Base-by-base conservation (phyloP, 805 yeast species). In the Candida tibetensis region DNA sequence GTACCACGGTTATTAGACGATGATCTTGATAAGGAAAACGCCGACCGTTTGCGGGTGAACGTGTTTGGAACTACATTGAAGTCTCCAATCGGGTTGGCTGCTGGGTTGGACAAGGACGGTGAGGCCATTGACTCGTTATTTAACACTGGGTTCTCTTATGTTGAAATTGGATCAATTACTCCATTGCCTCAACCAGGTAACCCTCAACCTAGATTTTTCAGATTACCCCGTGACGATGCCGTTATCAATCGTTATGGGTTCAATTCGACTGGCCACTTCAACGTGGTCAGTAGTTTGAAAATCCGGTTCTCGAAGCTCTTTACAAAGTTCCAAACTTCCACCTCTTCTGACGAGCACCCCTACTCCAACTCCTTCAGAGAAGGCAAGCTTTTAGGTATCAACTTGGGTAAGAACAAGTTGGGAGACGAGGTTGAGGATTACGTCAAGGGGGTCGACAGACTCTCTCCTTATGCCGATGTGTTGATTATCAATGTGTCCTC, bases 241-340 rank as follows among this genome's bases (percentile, higher is more conserved):
- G 95, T 91, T 29, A 87, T 90, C 50, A 91, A 91, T 66, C 74
- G 98, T 45, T 91, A 90, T 57, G 98, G 98, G 2, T 90, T 91
- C 73, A 91, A 91, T 57, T 89, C 97, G 3, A 74, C 77, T 33
- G 98, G 98, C 30, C 96, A 89, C 57, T 76, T 78, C 47, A 74
- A 65, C 23, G 95, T 90, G 17, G 64, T 81, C 37, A 78, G 79
- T 2, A 73, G 81, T n/a, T 70, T 90, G 52, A 74, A 81, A 47
- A 50, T 76, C 28, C 79, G 98, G 50, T 72, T 83, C 39, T 71
- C 69, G 31, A 67, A 67, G 29, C 66, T 64, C 29, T 62, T 62
- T 27, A 28, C 41, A 8, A 40, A 39, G 23, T 52, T 53, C 30
- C 32, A 38, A 19, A 27, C 32, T 5, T 30, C 30, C 1, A 36